Evolutionary conservation across 164 flowering plant genomes (phyloP).

Genomic region (Nymphaea colorata): DNA sequence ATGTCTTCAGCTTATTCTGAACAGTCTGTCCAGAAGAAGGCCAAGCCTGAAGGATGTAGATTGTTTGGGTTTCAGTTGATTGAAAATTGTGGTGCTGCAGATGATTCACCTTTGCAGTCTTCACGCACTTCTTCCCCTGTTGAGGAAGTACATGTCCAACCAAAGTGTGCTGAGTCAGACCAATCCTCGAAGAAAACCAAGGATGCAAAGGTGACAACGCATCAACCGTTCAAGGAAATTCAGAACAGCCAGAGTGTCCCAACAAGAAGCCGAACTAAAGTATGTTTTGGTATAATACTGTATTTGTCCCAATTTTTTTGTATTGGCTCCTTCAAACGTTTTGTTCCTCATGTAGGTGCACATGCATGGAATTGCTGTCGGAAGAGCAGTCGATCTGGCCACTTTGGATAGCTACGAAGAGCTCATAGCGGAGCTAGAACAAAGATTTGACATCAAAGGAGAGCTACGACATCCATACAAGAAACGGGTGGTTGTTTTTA

Average conservation of each 20-base stretch:
- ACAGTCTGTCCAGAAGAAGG: constrained; percentile 12
- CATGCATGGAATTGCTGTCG: constrained; percentile 91
- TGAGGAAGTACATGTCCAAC: constrained; percentile 19
- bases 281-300: constrained; percentile 7
- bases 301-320: background rate
- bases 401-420: constrained; percentile 53
- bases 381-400: constrained; percentile 81
- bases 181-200: constrained; percentile 39
- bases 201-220: constrained; percentile 9
- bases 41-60: constrained; percentile 41
- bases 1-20: background rate
- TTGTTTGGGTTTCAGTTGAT: constrained; percentile 70
- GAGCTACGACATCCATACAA: constrained; percentile 38
- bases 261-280: constrained; percentile 85
- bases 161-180: constrained; percentile 34
- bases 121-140: constrained; percentile 14
- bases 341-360: constrained; percentile 41
- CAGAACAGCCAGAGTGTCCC: constrained; percentile 35
- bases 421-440: constrained; percentile 64
- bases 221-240: constrained; percentile 28
- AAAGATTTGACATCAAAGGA: constrained; percentile 75
- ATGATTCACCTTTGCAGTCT: constrained; percentile 13
- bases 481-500: constrained; percentile 78
- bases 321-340: background rate
- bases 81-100: constrained; percentile 11